phyloP scores from a whole-genome alignment of 768 basidiomycete species.

The Dacryopinax spathularia region DNA sequence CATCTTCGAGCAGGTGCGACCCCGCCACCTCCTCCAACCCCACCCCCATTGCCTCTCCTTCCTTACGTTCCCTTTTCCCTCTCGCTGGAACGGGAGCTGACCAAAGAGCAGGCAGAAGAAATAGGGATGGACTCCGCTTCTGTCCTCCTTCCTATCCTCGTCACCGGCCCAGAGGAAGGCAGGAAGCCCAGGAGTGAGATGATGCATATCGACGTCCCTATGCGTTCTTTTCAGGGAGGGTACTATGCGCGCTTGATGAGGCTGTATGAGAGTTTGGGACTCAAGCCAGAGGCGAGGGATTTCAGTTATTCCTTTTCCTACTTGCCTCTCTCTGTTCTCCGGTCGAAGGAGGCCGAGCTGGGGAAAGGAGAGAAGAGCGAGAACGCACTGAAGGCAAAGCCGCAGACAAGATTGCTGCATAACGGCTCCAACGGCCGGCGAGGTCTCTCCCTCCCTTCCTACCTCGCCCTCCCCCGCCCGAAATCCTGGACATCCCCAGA shows the following conservation, averaged over 20 bases:
- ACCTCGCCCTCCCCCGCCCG: constrained; percentile 11
- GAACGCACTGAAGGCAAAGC: too few relatives aligned
- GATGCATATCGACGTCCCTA: constrained; percentile 51
- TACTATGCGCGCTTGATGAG: constrained; percentile 60
- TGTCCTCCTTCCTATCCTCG: constrained; percentile 28
- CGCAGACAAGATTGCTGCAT: constrained; percentile 45
- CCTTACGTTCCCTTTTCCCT: background rate
- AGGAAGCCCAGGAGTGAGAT: constrained; percentile 32
- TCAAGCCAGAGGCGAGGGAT: constrained; percentile 39
- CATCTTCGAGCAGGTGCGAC: constrained; percentile 58
- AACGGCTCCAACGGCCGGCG: constrained; percentile 44
- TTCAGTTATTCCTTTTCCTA: constrained; percentile 63
- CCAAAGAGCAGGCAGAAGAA: constrained; percentile 33
- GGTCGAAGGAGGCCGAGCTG: background rate
- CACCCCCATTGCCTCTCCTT: background rate
- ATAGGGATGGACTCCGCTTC: constrained; percentile 61
- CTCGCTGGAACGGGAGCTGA: too few relatives aligned
- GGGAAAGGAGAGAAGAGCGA: constrained; percentile 8
- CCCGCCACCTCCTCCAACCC: background rate
- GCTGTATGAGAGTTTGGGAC: constrained; percentile 47
- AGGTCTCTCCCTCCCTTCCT: constrained; percentile 41
- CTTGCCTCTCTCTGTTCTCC: background rate
- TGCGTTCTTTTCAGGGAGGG: constrained; percentile 71
- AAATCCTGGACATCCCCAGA: constrained; percentile 15
- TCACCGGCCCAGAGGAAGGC: constrained; percentile 22